A percentile compares a stretch with the other conserved stretches of the same genome.
These are phyloP conservation scores for Apiospora sp. DNA, from an alignment of 2,329 filamentous ascomycete species.

Conservation along the genomic window DNA sequence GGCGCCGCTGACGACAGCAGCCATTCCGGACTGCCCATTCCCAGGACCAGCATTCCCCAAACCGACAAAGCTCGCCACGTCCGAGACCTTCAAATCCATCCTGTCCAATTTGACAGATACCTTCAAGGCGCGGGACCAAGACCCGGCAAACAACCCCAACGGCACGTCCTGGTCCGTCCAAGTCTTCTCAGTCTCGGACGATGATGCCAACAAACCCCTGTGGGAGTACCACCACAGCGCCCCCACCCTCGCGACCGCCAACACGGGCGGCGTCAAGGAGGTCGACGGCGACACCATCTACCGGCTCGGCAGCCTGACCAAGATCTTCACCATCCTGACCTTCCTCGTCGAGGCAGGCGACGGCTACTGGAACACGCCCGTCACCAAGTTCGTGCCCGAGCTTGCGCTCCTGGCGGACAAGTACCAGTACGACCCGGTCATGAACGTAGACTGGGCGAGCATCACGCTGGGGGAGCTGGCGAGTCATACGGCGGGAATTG, in stretches of 20 bases:
- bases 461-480: constrained; percentile 42
- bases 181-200: constrained; percentile 39
- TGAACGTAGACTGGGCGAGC: constrained; percentile 35
- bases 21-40: constrained; percentile 44
- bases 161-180: constrained; percentile 47
- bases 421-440: constrained; percentile 32
- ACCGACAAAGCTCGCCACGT: constrained; percentile 40
- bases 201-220: constrained; percentile 30
- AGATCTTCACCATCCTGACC: constrained; percentile 43
- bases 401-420: constrained; percentile 33
- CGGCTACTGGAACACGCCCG: constrained; percentile 38
- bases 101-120: constrained; percentile 42
- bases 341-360: constrained; percentile 39
- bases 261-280: constrained; percentile 34
- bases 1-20: not conserved
- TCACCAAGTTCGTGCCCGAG: constrained; percentile 37
- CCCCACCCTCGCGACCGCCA: constrained; percentile 30
- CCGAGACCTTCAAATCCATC: constrained; percentile 39
- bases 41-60: constrained; percentile 45
- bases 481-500: constrained; percentile 41
- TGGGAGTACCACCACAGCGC: constrained; percentile 42
- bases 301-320: constrained; percentile 42
- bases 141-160: constrained; percentile 36
- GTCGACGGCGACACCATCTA: constrained; percentile 37
- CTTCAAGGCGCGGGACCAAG: constrained; percentile 38